Conservation (phyloP, 495 filamentous ascomycete species). For the Podospora didyma region DNA sequence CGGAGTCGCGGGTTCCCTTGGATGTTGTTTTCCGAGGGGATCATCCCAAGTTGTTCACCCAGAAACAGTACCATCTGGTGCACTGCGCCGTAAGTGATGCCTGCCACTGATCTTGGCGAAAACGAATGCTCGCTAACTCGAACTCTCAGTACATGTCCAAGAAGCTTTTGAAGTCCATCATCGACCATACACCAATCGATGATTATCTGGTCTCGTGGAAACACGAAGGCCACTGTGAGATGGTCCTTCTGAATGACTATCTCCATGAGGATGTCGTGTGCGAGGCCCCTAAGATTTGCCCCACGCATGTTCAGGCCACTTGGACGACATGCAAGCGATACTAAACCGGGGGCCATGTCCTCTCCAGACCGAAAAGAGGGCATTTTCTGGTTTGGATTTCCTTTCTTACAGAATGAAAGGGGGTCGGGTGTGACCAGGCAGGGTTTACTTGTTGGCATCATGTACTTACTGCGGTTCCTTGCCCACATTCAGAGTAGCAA, state of each 20-base stretch:
- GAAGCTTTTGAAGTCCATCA: conserved; percentile 4
- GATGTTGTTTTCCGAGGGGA: conserved; percentile 1
- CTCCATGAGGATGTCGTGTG: neutral
- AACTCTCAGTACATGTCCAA: conserved; percentile 4
- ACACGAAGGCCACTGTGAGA: conserved; percentile 2
- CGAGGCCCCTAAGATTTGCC: neutral
- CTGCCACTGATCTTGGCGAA: too few relatives aligned
- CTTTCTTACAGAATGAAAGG: too few relatives aligned
- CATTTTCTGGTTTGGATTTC: too few relatives aligned
- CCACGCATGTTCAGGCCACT: neutral
- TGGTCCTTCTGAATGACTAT: conserved; percentile 1
- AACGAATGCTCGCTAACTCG: neutral
- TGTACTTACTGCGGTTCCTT: too few relatives aligned
- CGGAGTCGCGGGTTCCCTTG: neutral
- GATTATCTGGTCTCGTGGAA: neutral
- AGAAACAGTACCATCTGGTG: conserved; percentile 2
- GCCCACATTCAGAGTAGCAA: too few relatives aligned
- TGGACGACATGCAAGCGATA: conserved; percentile 1
- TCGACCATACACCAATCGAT: conserved; percentile 1
- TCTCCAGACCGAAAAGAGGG: neutral
- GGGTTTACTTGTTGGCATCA: too few relatives aligned
- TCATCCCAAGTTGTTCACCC: conserved; percentile 2
- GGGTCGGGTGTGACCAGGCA: too few relatives aligned
- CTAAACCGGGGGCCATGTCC: neutral
- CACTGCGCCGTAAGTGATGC: conserved; percentile 1